Evolutionary conservation across 495 filamentous ascomycete species (phyloP), one percentile per base, ranked within the genome.

Genomic region (Aspergillus asperescens): DNA sequence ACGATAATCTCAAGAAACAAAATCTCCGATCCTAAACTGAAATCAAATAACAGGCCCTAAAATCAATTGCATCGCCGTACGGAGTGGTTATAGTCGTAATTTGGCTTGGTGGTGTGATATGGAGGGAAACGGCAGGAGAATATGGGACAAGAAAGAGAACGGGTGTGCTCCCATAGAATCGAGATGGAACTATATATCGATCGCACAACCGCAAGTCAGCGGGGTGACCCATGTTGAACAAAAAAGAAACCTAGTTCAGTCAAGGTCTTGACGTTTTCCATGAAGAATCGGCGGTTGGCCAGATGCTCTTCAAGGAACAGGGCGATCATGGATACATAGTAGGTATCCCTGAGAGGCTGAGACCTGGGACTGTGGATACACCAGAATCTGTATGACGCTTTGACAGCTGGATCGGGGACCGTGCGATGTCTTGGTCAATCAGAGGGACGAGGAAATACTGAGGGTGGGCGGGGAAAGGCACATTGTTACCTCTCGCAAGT

Each of bases 241-340:
- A 15, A 23, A 9, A 9, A n/a, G n/a, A n/a, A n/a, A n/a, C n/a
- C n/a, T n/a, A n/a, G 5, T 40, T 3, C 24, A 29, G 41, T 24
- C 18, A 4, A 44, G 41, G 41, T 44, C 12, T 44, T 44, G 41
- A 44, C 41, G 41, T 44, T 31, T 47, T 18, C 43, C 44, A n/a
- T 34, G 44, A 28, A 35, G 35, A 13, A 6, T 22, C 22, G 13
- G n/a, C 24, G 24, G 16, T n/a, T 23, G 13, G 8, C 23, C 41
- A 44, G n/a, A 31, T 13, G 23, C 22, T 43, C 40, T 10, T 44
- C 24, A 15, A 44, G 15, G 25, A 12, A 35, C n/a, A n/a, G 24
- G 29, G 13, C 4, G 28, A 19, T 47, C 31, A 6, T 18, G 31
- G 10, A 29, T 7, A 46, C 13, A 9, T 41, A 7, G 38, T 9